Conservation (phyloP, 371 early-diverging fungal species). For the Chytridium lagenaria region DNA sequence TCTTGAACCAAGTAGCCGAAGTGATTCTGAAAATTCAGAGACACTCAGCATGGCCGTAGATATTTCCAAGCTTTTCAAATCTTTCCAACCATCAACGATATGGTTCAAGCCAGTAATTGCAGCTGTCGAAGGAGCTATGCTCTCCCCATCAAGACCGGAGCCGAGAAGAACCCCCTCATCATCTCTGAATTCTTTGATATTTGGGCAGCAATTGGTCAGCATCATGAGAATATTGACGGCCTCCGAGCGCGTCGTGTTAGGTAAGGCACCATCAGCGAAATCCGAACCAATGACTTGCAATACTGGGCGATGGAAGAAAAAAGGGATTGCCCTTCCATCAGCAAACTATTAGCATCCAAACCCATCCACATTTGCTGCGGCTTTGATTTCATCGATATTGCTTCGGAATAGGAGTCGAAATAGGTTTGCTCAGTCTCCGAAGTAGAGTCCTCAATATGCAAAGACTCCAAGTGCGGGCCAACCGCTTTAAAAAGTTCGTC, state of each 20-base stretch:
- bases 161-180: slow-evolving; percentile 19
- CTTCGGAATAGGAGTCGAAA: neutral
- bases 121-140: slow-evolving; percentile 1
- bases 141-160: neutral
- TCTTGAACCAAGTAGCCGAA: slow-evolving; percentile 24
- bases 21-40: slow-evolving; percentile 4
- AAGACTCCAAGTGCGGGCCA: slow-evolving; percentile 24
- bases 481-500: slow-evolving; percentile 17
- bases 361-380: neutral
- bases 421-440: neutral
- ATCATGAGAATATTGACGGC: slow-evolving; percentile 22
- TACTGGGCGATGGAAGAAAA: slow-evolving; percentile 17
- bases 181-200: slow-evolving; percentile 32
- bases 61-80: slow-evolving; percentile 27
- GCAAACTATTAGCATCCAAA: neutral
- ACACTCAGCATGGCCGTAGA: slow-evolving; percentile 22
- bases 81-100: slow-evolving; percentile 34
- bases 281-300: slow-evolving; percentile 20
- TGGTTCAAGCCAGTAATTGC: slow-evolving; percentile 14
- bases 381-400: neutral
- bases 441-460: slow-evolving; percentile 22
- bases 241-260: slow-evolving; percentile 10
- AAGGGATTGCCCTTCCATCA: slow-evolving; percentile 11
- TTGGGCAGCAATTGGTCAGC: slow-evolving; percentile 28
- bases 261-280: slow-evolving; percentile 15